Percentiles rank a stretch among this genome's conserved stretches.
These are phyloP conservation scores for Lipomyces chichibuensis DNA, from an alignment of 805 yeast species.

Conservation along the genomic window DNA sequence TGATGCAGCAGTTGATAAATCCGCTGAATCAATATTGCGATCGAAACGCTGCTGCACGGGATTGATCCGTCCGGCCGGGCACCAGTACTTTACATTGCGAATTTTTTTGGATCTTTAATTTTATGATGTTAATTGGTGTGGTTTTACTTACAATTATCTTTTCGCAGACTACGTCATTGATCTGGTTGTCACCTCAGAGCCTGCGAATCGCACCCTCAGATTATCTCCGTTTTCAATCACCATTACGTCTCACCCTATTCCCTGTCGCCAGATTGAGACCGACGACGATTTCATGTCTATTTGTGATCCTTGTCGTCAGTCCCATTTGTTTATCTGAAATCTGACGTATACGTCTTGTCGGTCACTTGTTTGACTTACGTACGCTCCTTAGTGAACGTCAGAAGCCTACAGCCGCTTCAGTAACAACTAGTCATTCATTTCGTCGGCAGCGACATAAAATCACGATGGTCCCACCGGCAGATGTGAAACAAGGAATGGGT, in stretches of 20 bases:
- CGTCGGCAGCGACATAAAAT: neutral
- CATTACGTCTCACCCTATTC: neutral
- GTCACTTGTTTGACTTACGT: neutral
- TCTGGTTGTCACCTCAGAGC: neutral
- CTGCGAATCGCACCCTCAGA: neutral
- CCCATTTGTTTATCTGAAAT: neutral
- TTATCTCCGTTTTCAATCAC: neutral
- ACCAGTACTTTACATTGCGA: neutral
- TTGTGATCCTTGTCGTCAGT: constrained; percentile 6
- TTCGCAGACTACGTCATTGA: neutral
- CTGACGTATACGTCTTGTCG: neutral
- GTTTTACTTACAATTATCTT: neutral
- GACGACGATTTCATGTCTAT: constrained; percentile 4
- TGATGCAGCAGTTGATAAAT: neutral
- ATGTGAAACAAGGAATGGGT: neutral
- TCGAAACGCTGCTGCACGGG: neutral
- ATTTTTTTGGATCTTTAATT: neutral
- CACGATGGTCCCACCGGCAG: neutral
- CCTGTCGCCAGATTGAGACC: neutral
- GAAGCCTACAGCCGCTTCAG: neutral
- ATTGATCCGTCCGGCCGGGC: neutral
- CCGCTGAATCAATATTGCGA: neutral
- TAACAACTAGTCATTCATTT: neutral
- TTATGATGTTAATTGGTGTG: neutral
- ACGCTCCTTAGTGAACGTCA: neutral